Percentiles rank a stretch among this genome's conserved stretches.
phyloP scores from a whole-genome alignment of 257 asterid species.

The Capsicum chinense region DNA sequence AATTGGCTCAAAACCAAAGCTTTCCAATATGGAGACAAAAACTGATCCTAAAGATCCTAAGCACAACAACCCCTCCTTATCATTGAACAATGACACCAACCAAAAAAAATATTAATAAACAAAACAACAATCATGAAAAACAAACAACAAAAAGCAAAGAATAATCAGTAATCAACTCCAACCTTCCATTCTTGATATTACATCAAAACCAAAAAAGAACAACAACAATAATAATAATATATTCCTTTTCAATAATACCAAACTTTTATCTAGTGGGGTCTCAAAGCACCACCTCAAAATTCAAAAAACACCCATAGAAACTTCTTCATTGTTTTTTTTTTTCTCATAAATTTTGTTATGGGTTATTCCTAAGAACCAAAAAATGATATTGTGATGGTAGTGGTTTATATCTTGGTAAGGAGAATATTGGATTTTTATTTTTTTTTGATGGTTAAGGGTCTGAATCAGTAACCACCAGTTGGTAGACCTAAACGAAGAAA shows the following conservation, averaged over 20 bases:
- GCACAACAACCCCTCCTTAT: constrained; percentile 60
- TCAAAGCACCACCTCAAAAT: constrained; percentile 43
- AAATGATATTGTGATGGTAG: constrained; percentile 20
- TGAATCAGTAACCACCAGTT: constrained; percentile 72
- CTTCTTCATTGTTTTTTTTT: constrained; percentile 25
- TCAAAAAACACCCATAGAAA: constrained; percentile 21
- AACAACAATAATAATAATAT: constrained; percentile 29
- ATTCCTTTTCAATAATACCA: constrained; percentile 50
- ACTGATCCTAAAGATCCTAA: constrained; percentile 56
- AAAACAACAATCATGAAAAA: constrained; percentile 40
- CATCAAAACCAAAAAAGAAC: constrained; percentile 1
- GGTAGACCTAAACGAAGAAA: constrained; percentile 62
- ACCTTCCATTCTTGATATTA: constrained; percentile 42
- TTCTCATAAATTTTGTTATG: not conserved
- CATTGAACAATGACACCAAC: constrained; percentile 84
- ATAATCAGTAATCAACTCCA: constrained; percentile 48
- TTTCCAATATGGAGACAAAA: constrained; percentile 54
- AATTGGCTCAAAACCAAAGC: constrained; percentile 50
- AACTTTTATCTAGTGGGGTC: constrained; percentile 69
- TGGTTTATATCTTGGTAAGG: constrained; percentile 38
- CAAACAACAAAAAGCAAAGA: constrained; percentile 39
- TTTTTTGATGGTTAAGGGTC: constrained; percentile 42
- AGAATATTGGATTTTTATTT: not conserved
- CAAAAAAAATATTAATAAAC: constrained; percentile 34
- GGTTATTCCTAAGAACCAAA: constrained; percentile 29